A percentile compares a stretch with the other conserved stretches of the same genome.
Conservation (phyloP, 495 filamentous ascomycete genomes). For the Penicillium egyptiacum region DNA sequence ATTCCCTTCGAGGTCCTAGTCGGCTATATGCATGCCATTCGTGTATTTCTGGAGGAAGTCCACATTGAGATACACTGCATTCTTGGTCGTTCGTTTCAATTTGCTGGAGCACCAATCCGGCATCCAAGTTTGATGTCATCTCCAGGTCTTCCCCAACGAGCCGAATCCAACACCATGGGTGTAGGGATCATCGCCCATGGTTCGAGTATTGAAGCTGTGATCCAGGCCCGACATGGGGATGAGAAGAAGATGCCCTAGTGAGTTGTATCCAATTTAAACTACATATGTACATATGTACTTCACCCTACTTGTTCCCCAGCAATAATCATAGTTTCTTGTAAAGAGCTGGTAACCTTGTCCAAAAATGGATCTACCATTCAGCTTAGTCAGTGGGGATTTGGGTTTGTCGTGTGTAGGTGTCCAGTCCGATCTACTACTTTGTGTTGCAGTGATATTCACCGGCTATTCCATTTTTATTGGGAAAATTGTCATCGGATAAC, state of each 20-base stretch:
- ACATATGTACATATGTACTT: not conserved
- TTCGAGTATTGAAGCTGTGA: not conserved
- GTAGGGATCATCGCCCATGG: not conserved
- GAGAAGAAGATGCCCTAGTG: not conserved
- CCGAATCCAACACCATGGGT: not conserved
- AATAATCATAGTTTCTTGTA: not conserved
- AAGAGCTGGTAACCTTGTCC: not conserved
- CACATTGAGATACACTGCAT: not conserved
- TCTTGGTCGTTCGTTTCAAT: not conserved
- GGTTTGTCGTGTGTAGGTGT: not conserved
- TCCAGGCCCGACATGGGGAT: not conserved
- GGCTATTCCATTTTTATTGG: not conserved
- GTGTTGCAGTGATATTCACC: slow-evolving; percentile 10
- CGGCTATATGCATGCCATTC: not conserved
- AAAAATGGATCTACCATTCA: not conserved
- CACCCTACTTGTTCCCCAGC: not conserved
- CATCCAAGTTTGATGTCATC: slow-evolving; percentile 10
- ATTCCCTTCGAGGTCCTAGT: not conserved
- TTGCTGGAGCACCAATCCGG: slow-evolving; percentile 7
- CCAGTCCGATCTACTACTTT: not conserved
- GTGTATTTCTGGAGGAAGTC: not conserved
- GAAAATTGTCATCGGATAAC: no score
- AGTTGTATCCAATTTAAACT: not conserved
- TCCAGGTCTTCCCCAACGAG: not conserved
- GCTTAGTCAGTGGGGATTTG: not conserved